Conservation (phyloP, 306 rosid genomes). For the Hylodesmum podocarpum region DNA sequence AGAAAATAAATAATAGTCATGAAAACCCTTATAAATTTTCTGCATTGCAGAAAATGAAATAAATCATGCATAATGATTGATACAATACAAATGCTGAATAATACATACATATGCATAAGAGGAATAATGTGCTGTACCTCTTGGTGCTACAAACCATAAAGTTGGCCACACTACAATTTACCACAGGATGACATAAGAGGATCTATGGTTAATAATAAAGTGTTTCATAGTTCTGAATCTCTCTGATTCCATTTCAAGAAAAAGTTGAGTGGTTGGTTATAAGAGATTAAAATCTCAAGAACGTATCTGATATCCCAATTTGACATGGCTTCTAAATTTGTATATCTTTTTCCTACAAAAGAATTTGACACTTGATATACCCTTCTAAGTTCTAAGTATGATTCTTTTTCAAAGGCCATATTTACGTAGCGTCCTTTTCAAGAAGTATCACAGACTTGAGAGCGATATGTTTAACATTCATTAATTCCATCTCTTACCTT, state of each 20-base stretch:
- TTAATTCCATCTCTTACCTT: constrained; percentile 6
- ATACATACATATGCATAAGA: no score
- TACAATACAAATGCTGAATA: no score
- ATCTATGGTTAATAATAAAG: neutral
- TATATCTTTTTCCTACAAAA: neutral
- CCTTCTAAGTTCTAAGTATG: neutral
- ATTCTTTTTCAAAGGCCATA: constrained; percentile 1
- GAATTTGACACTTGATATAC: constrained; percentile 7
- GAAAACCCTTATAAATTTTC: no score
- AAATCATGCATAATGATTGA: no score
- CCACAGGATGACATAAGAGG: no score
- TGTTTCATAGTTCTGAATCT: neutral
- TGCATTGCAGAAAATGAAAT: no score
- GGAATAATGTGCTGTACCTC: no score
- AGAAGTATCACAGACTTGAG: constrained; percentile 4
- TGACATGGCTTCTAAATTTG: constrained; percentile 1
- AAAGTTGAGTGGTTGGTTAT: constrained; percentile 15
- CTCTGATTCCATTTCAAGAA: constrained; percentile 19
- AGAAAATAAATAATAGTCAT: no score
- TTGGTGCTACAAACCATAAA: no score
- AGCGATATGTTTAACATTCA: constrained; percentile 23
- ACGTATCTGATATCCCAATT: neutral
- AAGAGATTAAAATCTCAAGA: constrained; percentile 11
- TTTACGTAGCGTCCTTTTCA: neutral
- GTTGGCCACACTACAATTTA: no score